Base-by-base conservation (phyloP, 495 filamentous ascomycete species). In the Glonium stellatum region DNA sequence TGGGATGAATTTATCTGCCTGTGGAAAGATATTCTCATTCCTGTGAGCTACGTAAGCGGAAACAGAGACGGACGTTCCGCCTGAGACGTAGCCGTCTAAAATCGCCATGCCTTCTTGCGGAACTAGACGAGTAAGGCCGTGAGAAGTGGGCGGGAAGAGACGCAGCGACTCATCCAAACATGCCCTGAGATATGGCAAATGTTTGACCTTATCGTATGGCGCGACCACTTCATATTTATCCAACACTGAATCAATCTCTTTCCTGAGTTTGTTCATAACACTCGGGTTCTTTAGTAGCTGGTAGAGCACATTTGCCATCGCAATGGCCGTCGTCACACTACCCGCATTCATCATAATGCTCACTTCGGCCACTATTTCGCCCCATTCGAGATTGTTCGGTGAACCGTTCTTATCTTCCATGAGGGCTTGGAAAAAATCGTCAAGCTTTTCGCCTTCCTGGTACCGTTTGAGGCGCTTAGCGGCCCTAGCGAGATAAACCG, bases 361-460 rank as follows among this genome's bases (percentile, higher is more conserved):
- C 21, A 70, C 56, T 51, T 72, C 69, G 6, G 69, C 69, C 1
- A 66, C 56, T 35, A 70, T 69, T 52, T 72, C 69, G 36, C 69
- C 69, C 60, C 57, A 67, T 19, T 64, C 60, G 50, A 69, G 70
- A 61, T 66, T 65, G 49, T 72, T 69, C 4, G 66, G 61, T 9
- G 31, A 47, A 0, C 72, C 75, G 39, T 67, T 71, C 64, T 80
- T 82, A 64, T 79, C 78, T 42, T 81, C 75, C 78, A 82, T 79
- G n/a, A 82, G 61, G 1, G 75, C 72, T 35, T 73, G 67, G 71
- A 83, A 82, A n/a, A n/a, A n/a, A n/a, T n/a, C n/a, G n/a, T n/a
- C n/a, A n/a, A n/a, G n/a, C n/a, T n/a, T n/a, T n/a, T n/a, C n/a
- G n/a, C n/a, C n/a, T n/a, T n/a, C n/a, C n/a, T n/a, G n/a, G n/a